These are phyloP conservation scores for Mycosphaerella sp. DNA, from an alignment of 2,329 filamentous ascomycete genomes.

Conservation along the genomic window DNA sequence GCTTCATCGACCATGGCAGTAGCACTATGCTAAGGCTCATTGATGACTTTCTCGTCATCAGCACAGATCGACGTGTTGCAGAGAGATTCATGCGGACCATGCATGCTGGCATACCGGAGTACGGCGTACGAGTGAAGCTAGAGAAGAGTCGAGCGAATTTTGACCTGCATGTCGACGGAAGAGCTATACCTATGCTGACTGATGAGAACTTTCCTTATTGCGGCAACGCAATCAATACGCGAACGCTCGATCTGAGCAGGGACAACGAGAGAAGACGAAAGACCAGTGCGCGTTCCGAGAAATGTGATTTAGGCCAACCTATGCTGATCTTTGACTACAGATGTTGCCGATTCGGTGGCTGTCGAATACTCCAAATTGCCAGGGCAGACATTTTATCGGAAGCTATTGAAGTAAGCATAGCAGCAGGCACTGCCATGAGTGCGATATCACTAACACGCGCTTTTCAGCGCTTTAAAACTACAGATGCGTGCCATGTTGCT, in stretches of 20 bases:
- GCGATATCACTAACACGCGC: conserved; percentile 37
- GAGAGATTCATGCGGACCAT: conserved; percentile 69
- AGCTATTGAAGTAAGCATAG: conserved; percentile 52
- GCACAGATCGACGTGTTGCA: conserved; percentile 61
- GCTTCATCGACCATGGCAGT: conserved; percentile 53
- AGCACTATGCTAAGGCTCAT: conserved; percentile 74
- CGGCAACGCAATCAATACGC: conserved; percentile 68
- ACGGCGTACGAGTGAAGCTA: conserved; percentile 71
- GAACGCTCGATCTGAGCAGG: conserved; percentile 67
- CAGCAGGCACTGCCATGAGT: background rate
- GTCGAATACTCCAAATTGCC: conserved; percentile 68
- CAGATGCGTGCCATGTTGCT: conserved; percentile 80
- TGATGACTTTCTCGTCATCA: conserved; percentile 90
- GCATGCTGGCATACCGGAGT: conserved; percentile 70
- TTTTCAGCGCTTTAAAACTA: conserved; percentile 62
- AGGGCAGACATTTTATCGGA: conserved; percentile 73
- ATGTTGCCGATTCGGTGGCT: conserved; percentile 65
- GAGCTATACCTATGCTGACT: conserved; percentile 44
- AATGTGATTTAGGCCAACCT: conserved; percentile 16
- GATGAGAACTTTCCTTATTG: conserved; percentile 76
- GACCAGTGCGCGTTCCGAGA: conserved; percentile 42
- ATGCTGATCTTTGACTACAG: conserved; percentile 31
- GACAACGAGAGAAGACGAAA: conserved; percentile 52
- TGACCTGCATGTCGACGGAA: conserved; percentile 53
- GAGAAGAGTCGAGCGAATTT: conserved; percentile 85